These are phyloP conservation scores for Nicotiana sylvestris DNA, from an alignment of 257 asterid species.

Conservation along the genomic window DNA sequence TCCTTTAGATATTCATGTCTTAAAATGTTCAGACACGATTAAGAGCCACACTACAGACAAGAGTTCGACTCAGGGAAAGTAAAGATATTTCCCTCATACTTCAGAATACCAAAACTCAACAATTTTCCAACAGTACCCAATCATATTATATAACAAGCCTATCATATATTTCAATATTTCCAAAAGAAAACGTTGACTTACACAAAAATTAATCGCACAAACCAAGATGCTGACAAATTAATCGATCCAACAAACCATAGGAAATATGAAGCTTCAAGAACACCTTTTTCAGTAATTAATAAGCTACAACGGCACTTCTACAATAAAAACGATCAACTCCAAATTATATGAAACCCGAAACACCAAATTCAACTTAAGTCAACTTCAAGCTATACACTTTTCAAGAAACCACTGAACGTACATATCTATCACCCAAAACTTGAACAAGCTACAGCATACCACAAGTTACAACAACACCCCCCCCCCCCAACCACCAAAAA, in stretches of 20 bases:
- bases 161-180: background rate
- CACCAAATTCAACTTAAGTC: background rate
- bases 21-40: background rate
- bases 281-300: background rate
- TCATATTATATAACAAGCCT: background rate
- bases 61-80: background rate
- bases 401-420: background rate
- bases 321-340: background rate
- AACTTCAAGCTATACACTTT: background rate
- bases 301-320: background rate
- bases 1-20: background rate
- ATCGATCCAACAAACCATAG: background rate
- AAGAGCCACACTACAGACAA: background rate
- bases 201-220: background rate
- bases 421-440: background rate
- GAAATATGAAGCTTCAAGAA: background rate
- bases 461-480: no score
- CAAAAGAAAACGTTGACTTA: background rate
- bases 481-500: no score
- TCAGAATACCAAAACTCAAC: background rate
- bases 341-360: background rate
- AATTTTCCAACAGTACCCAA: background rate
- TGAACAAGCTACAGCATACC: background rate
- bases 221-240: background rate
- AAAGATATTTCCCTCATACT: background rate